Base-by-base conservation (phyloP, 495 filamentous ascomycete genomes). In the Tuber indicum region DNA sequence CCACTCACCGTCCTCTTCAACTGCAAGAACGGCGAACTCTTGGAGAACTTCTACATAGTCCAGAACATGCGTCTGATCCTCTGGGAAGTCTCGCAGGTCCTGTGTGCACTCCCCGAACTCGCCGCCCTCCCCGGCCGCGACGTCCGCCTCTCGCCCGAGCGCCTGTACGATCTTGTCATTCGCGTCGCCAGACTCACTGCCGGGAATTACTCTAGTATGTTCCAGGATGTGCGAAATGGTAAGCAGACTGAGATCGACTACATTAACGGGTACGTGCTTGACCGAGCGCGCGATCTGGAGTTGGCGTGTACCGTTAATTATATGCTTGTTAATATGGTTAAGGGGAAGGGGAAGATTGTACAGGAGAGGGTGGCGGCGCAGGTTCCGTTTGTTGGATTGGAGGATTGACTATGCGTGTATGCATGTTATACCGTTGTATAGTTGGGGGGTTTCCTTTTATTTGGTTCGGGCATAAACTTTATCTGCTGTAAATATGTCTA, bases 261-360 rank as follows among this genome's bases (percentile, higher is more conserved):
- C 80, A 88, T 97, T 79, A 97, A 96, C 85, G 94, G 94, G 23
- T 97, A 91, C 84, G 87, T 97, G 45, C 89, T 96, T 66, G 86
- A 85, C 74, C 88, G 89, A 42, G 94, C 86, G 36, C 87, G 90
- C 81, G 90, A 93, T 84, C 78, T 92, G 62, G 91, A 91, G 19
- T 82, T 94, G 9, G 85, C 87, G 72, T 90, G 89, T 77, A 86
- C 88, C 72, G 85, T 91, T 77, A 93, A 97, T 79, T 90, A 91
- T 80, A 87, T 89, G 87, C 84, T 93, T 21, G 86, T 89, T 83
- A 87, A 91, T 47, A 78, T 91, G 81, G 87, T 93, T 17, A 86
- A 87, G 73, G 89, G 86, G 74, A 89, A 88, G 83, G 84, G 81
- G 52, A 84, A 81, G 42, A 82, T 89, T 77, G 81, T 86, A 23